Evolutionary conservation across 257 asterid genomes (phyloP), one percentile per base, ranked within the genome.

Genomic region (Nemophila menziesii): DNA sequence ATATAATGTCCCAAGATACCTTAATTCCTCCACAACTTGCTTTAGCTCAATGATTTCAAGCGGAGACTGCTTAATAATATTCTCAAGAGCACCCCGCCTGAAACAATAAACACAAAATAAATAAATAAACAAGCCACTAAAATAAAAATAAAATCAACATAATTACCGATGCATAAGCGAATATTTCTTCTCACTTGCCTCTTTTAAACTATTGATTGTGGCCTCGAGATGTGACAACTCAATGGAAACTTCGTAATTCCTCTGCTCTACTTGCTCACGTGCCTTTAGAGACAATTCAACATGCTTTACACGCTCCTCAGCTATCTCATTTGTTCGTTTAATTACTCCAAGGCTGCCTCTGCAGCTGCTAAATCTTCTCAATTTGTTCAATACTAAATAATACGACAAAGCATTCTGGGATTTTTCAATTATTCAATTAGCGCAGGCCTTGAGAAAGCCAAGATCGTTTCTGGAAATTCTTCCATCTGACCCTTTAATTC

Each of bases 141-240:
- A 38, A n/a, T 24, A 39, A 13, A 49, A 45, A 43, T 55, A 49
- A 33, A 12, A 52, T 21, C n/a, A 33, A 46, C 16, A 6, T 12
- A 64, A 65, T 57, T 66, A 89, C 98, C 92, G 85, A 68, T 52
- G 93, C 87, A 55, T 80, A 89, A 48, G 29, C 46, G 48, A 65
- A 48, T 36, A 57, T 60, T 69, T 79, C 74, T 74, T 77, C 0
- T 61, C 56, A 26, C 64, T 68, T 43, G 84, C 94, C 51, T 80
- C 98, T 69, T 81, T 74, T 69, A 78, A 72, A 57, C 75, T 72
- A 68, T 83, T 60, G 50, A 90, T 85, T 0, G 75, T 71, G 2
- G 98, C 83, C 67, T 90, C 96, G 12, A 89, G 82, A 46, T 89
- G 81, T 2, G 98, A 89, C 61, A 90, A 89, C 73, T 90, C 96